These are phyloP conservation scores for Friedmanniomyces simplex DNA, from an alignment of 495 filamentous ascomycete species.

Conservation along the genomic window DNA sequence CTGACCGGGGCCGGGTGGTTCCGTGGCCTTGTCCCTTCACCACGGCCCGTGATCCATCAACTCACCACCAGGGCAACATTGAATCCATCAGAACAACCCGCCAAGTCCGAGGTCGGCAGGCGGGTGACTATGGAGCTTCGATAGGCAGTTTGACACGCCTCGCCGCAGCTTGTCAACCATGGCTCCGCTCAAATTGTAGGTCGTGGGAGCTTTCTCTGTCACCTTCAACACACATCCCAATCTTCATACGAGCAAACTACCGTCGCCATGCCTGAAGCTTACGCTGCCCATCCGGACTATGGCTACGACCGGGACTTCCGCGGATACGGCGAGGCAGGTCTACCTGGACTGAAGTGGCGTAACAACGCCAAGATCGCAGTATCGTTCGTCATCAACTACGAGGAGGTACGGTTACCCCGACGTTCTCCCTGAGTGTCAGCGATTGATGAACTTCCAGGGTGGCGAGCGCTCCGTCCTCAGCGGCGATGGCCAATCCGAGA, in stretches of 20 bases:
- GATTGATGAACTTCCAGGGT: constrained; percentile 7
- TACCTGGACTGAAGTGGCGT: constrained; percentile 31
- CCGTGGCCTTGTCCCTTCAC: too few relatives aligned
- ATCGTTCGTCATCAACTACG: constrained; percentile 37
- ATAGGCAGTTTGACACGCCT: background rate
- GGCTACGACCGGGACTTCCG: constrained; percentile 19
- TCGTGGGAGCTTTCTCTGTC: background rate
- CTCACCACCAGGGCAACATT: background rate
- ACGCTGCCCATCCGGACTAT: constrained; percentile 15
- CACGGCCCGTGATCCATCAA: background rate
- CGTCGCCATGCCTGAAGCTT: background rate
- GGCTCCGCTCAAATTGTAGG: background rate
- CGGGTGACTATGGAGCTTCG: background rate
- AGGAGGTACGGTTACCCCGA: constrained; percentile 22
- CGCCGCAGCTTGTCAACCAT: background rate
- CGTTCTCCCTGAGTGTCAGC: background rate
- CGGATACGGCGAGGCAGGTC: constrained; percentile 30
- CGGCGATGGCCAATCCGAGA: constrained; percentile 31
- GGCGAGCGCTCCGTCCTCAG: constrained; percentile 27
- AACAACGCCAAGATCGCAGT: constrained; percentile 34
- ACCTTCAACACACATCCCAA: background rate
- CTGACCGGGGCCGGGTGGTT: too few relatives aligned
- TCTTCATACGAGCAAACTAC: background rate
- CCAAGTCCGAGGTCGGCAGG: background rate
- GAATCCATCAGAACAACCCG: background rate